phyloP scores from a whole-genome alignment of 1,284 basidiomycete species.

The Ustilago nuda region DNA sequence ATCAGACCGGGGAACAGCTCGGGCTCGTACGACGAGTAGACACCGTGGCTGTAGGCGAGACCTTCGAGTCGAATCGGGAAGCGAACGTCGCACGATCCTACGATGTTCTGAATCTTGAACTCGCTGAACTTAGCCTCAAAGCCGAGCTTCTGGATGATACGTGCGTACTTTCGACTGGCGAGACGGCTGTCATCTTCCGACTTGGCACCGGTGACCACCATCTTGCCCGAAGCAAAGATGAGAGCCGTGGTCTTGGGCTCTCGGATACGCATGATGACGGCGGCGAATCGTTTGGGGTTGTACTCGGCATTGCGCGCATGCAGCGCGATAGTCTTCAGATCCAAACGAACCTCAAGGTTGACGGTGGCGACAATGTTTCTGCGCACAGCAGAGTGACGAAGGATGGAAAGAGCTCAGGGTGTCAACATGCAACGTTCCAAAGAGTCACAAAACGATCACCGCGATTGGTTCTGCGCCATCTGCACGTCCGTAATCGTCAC shows the following conservation, averaged over 20 bases:
- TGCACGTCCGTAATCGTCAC: not conserved
- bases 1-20: conserved; percentile 99
- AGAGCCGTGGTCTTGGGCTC: conserved; percentile 99
- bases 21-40: conserved; percentile 97
- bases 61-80: conserved; percentile 99
- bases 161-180: conserved; percentile 97
- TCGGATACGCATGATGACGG: conserved; percentile 99
- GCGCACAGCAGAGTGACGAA: conserved; percentile 10
- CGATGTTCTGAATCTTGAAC: conserved; percentile 99
- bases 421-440: conserved; percentile 23
- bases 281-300: conserved; percentile 99
- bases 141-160: conserved; percentile 98
- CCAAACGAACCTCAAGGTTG: conserved; percentile 95
- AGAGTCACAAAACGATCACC: conserved; percentile 3
- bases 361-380: conserved; percentile 99
- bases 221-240: conserved; percentile 99
- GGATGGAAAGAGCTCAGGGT: conserved; percentile 7
- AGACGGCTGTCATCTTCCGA: conserved; percentile 97
- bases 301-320: conserved; percentile 99
- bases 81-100: conserved; percentile 95
- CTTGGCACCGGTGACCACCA: conserved; percentile 99
- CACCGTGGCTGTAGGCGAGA: conserved; percentile 96
- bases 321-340: conserved; percentile 97
- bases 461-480: not conserved
- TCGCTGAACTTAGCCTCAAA: conserved; percentile 99